Conservation (phyloP, 176 grass and related monocot species). For the Elaeis guineensis region DNA sequence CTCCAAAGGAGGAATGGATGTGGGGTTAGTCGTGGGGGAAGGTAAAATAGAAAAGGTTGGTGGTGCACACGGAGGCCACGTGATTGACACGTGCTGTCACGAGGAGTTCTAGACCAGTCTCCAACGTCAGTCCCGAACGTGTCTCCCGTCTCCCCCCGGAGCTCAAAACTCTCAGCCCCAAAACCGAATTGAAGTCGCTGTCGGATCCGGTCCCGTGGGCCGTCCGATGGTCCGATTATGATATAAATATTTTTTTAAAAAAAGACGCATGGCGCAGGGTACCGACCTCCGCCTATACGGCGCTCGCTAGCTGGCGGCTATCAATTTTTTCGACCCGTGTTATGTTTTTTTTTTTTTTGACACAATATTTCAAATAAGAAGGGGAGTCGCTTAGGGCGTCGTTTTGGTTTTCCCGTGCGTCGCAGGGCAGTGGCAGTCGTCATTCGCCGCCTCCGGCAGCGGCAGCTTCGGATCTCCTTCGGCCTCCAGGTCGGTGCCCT, state of each 20-base stretch:
- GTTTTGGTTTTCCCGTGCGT: background rate
- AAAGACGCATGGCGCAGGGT: background rate
- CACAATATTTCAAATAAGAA: no score
- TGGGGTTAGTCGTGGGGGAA: no score
- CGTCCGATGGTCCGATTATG: no score
- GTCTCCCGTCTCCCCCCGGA: background rate
- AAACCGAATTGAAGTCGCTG: conserved; percentile 8
- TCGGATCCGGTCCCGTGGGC: background rate
- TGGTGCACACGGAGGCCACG: conserved; percentile 7
- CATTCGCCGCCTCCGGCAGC: conserved; percentile 49
- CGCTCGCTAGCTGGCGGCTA: background rate
- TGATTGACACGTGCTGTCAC: conserved; percentile 25
- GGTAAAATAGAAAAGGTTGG: background rate
- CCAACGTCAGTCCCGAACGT: no score
- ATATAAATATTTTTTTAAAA: no score
- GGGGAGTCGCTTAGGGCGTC: background rate
- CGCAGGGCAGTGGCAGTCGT: conserved; percentile 43
- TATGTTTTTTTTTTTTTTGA: no score
- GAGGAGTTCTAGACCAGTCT: background rate
- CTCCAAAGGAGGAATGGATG: no score
- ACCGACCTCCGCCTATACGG: background rate
- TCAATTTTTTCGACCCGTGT: no score
- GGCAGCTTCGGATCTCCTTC: conserved; percentile 25
- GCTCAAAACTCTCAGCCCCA: background rate
- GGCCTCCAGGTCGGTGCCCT: conserved; percentile 13